Conservation (phyloP, 441 rosid species). For the Melastoma candidum region DNA sequence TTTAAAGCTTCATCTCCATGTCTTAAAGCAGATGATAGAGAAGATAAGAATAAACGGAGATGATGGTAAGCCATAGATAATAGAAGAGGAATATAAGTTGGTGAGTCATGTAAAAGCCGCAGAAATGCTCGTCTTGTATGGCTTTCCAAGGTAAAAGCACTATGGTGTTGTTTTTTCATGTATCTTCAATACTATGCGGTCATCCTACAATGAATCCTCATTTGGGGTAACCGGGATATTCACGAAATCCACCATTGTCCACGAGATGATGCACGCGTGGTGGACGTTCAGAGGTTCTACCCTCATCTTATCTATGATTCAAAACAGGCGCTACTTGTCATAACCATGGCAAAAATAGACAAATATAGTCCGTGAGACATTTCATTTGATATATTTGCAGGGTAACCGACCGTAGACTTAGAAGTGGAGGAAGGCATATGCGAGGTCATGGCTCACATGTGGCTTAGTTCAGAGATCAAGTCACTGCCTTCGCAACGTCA, state of each 20-base stretch:
- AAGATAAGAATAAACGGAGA: background rate
- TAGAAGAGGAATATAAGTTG: slow-evolving; percentile 1
- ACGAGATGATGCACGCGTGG: slow-evolving; percentile 14
- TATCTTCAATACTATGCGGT: too few relatives aligned
- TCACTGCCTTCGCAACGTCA: background rate
- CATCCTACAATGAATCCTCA: too few relatives aligned
- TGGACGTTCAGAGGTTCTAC: background rate
- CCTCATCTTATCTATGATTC: background rate
- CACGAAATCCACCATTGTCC: background rate
- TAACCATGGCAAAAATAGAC: too few relatives aligned
- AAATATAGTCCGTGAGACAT: too few relatives aligned
- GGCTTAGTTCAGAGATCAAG: slow-evolving; percentile 2
- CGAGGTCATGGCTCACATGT: slow-evolving; percentile 4
- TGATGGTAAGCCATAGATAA: background rate
- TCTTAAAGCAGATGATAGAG: too few relatives aligned
- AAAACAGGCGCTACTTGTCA: background rate
- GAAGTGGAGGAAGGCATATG: slow-evolving; percentile 7
- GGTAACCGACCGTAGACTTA: too few relatives aligned
- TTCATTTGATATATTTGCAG: too few relatives aligned
- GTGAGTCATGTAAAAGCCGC: background rate
- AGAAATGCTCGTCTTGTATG: background rate
- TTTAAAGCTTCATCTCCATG: too few relatives aligned
- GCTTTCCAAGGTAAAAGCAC: slow-evolving; percentile 2
- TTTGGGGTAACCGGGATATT: slow-evolving; percentile 1
- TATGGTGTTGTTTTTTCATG: too few relatives aligned